Conservation (phyloP, 768 basidiomycete genomes). For the Rossbeevera mucosa region DNA sequence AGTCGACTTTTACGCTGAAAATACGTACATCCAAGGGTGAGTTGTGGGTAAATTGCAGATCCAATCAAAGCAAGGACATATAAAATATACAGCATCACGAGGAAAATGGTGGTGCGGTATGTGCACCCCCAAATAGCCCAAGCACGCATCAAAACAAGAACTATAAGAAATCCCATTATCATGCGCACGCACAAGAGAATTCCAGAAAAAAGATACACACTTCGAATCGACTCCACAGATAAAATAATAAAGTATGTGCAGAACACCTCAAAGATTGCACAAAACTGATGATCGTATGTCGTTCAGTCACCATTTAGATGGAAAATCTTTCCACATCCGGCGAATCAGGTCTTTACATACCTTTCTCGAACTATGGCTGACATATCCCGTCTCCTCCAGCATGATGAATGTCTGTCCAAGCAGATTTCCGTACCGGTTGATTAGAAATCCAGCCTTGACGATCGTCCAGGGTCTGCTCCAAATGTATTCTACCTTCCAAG, state of each 20-base stretch:
- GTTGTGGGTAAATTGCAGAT: neutral
- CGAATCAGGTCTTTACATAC: neutral
- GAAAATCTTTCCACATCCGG: neutral
- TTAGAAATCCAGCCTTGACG: slow-evolving; percentile 11
- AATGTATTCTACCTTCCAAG: slow-evolving; percentile 10
- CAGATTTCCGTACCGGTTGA: slow-evolving; percentile 18
- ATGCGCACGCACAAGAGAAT: neutral
- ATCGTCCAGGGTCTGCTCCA: slow-evolving; percentile 13
- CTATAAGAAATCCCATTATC: slow-evolving; percentile 5
- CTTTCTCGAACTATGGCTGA: neutral
- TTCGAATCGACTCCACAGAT: slow-evolving; percentile 12
- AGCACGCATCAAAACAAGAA: slow-evolving; percentile 16
- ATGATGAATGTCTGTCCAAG: slow-evolving; percentile 9
- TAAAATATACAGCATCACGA: slow-evolving; percentile 3
- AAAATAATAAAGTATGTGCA: slow-evolving; percentile 5
- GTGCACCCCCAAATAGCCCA: slow-evolving; percentile 20
- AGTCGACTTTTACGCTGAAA: neutral
- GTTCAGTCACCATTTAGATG: neutral
- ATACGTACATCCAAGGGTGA: neutral
- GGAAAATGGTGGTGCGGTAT: neutral
- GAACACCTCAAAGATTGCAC: slow-evolving; percentile 5
- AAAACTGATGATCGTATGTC: slow-evolving; percentile 1
- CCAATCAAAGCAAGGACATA: slow-evolving; percentile 8
- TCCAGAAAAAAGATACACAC: neutral
- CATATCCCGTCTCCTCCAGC: slow-evolving; percentile 2